Evolutionary conservation across 1,284 basidiomycete genomes (phyloP).

Genomic region (Ceratobasidium sp.): DNA sequence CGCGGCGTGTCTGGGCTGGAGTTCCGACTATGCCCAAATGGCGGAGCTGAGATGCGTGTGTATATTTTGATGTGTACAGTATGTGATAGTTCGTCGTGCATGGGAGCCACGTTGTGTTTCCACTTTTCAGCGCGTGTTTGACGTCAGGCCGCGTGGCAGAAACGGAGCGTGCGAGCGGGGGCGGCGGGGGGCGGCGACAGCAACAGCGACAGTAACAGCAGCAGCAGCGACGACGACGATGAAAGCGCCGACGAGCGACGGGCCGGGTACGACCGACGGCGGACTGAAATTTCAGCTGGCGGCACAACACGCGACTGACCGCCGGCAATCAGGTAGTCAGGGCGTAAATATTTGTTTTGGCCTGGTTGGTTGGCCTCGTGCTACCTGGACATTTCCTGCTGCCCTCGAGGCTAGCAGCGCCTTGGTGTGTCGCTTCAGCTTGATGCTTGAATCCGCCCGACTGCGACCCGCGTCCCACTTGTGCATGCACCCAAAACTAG

Average conservation of each 20-base stretch:
- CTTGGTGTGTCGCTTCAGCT: slow-evolving; percentile 6
- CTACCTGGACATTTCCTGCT: slow-evolving; percentile 24
- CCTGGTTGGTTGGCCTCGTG: slow-evolving; percentile 10
- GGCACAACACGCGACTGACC: not conserved
- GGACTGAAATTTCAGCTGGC: slow-evolving; percentile 2
- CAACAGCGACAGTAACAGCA: no score
- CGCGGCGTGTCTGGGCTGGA: slow-evolving; percentile 22
- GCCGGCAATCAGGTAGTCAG: slow-evolving; percentile 54
- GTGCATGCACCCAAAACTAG: slow-evolving; percentile 9
- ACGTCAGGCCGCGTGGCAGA: slow-evolving; percentile 35
- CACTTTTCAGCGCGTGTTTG: slow-evolving; percentile 7
- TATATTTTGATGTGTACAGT: slow-evolving; percentile 20
- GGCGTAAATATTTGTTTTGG: slow-evolving; percentile 62
- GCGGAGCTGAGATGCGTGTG: slow-evolving; percentile 13
- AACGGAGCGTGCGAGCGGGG: no score
- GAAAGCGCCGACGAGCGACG: no score
- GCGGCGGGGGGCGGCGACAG: no score
- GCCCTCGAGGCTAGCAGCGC: slow-evolving; percentile 37
- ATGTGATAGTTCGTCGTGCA: slow-evolving; percentile 6
- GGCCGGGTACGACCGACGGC: not conserved
- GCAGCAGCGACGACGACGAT: no score
- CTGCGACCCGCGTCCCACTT: slow-evolving; percentile 22
- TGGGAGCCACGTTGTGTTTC: slow-evolving; percentile 19
- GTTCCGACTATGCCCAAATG: slow-evolving; percentile 28
- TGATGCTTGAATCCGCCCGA: slow-evolving; percentile 21